A percentile compares a stretch with the other conserved stretches of the same genome.
Evolutionary conservation across 106 monocot species (phyloP).

Genomic region (Phalaenopsis equestris): DNA sequence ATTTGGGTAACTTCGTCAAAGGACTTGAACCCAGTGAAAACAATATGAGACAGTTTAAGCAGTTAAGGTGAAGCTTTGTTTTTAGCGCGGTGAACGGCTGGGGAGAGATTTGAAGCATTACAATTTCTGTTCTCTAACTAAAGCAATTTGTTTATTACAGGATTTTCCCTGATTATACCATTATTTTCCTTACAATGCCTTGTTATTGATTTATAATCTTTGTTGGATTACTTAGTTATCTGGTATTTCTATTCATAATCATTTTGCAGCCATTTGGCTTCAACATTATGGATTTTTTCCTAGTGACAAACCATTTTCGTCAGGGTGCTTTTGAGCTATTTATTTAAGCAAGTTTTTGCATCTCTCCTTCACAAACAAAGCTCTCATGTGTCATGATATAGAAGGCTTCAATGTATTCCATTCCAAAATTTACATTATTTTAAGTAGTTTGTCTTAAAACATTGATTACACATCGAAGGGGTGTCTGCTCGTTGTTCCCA

Average conservation of each 20-base stretch:
- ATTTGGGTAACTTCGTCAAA: not conserved
- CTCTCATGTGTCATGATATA: not conserved
- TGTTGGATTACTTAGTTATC: not conserved
- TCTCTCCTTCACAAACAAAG: not conserved
- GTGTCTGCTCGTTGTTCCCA: not conserved
- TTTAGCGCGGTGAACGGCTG: not conserved
- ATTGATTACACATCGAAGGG: no score
- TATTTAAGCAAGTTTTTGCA: not conserved
- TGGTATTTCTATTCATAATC: not conserved
- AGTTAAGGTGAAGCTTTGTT: not conserved
- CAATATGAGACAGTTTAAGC: not conserved
- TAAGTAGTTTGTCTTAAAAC: not conserved
- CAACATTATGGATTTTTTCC: not conserved
- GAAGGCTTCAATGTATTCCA: not conserved
- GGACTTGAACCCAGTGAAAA: not conserved
- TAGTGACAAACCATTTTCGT: not conserved
- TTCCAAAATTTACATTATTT: not conserved
- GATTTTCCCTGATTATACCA: not conserved
- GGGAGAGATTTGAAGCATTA: not conserved
- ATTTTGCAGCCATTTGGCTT: not conserved
- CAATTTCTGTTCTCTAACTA: not conserved
- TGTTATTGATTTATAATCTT: not conserved
- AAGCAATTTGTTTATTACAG: not conserved
- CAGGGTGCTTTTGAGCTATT: not conserved
- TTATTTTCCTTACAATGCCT: not conserved